Base-by-base conservation (phyloP, 108 stramenopile genomes). In the Stephanodiscus minutulus region DNA sequence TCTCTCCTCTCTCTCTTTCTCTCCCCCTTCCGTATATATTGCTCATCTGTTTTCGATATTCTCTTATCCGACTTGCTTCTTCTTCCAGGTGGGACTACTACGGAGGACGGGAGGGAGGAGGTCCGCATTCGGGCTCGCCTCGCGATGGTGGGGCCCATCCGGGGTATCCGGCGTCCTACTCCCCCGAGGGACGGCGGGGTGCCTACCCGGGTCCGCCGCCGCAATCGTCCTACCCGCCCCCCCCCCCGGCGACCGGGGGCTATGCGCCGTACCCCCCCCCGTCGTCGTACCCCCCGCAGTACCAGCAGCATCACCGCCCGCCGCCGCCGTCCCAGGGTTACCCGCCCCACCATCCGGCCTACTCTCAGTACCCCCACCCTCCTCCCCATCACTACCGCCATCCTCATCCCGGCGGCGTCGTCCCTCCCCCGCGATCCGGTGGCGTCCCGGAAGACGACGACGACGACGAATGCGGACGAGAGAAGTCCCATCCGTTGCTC, bases 341-440 rank as follows among this genome's bases (percentile, higher is more conserved):
- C 43, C 43, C 64, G n/a, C 64, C 64, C 39, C 54, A 39, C 43
- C 56, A 68, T 37, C 54, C 54, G 24, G 36, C 56, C 55, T 37
- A 29, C 20, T n/a, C 54, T 18, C 56, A 56, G 27, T 24, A 37
- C 24, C 39, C 27, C 21, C 33, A 20, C 4, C 56, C 39, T 6
- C 50, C 21, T 29, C 25, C 57, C 27, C 29, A 27, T 18, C 57
- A 36, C 5, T 35, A 58, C 29, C 59, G n/a, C 21, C 36, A 43
- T 36, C 39, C 17, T 60, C 59, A 4, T 41, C 37, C 33, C 0
- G 52, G 22, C 25, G n/a, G n/a, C n/a, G n/a, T n/a, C n/a, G 52
- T 24, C 36, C 33, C 17, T 60, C 35, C 12, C 21, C 36, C 28
- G 10, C n/a, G 50, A 52, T 20, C 55, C 9, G 55, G 28, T 15